Conservation (phyloP, 2,329 filamentous ascomycete species). For the Exophiala calicioides region DNA sequence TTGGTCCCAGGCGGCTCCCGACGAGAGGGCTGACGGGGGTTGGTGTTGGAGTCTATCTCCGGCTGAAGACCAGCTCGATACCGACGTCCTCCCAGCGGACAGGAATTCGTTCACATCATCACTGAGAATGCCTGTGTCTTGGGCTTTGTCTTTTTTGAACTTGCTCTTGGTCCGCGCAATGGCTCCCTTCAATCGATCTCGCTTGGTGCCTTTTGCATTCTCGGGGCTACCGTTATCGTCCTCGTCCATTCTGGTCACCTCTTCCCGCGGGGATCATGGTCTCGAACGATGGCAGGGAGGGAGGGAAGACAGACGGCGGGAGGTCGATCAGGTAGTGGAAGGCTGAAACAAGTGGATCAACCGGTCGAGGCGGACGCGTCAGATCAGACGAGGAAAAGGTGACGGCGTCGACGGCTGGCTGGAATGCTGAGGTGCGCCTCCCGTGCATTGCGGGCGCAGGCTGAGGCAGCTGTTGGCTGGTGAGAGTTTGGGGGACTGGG, state of each 20-base stretch:
- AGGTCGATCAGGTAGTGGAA: background rate
- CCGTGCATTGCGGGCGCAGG: background rate
- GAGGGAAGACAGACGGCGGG: background rate
- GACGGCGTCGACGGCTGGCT: background rate
- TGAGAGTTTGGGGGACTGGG: too few relatives aligned
- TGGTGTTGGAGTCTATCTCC: slow-evolving; percentile 3
- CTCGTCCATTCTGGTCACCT: slow-evolving; percentile 24
- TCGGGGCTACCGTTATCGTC: slow-evolving; percentile 20
- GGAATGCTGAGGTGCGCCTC: slow-evolving; percentile 12
- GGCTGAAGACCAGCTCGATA: slow-evolving; percentile 16
- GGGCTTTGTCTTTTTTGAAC: slow-evolving; percentile 27
- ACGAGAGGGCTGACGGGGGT: slow-evolving; percentile 1
- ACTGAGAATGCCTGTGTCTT: slow-evolving; percentile 17
- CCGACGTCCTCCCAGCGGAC: slow-evolving; percentile 25
- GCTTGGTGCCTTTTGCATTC: slow-evolving; percentile 20
- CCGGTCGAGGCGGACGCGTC: slow-evolving; percentile 1
- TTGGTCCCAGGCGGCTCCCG: slow-evolving; percentile 3
- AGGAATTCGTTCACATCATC: slow-evolving; percentile 32
- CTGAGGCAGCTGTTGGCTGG: background rate
- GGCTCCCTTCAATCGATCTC: slow-evolving; percentile 29
- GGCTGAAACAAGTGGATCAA: slow-evolving; percentile 22
- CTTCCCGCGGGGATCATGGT: slow-evolving; percentile 16
- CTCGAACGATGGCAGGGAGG: background rate
- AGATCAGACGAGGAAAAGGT: slow-evolving; percentile 4
- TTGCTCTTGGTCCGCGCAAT: slow-evolving; percentile 30